Conservation (phyloP, 2,329 filamentous ascomycete genomes). For the Pseudogymnoascus sp. region DNA sequence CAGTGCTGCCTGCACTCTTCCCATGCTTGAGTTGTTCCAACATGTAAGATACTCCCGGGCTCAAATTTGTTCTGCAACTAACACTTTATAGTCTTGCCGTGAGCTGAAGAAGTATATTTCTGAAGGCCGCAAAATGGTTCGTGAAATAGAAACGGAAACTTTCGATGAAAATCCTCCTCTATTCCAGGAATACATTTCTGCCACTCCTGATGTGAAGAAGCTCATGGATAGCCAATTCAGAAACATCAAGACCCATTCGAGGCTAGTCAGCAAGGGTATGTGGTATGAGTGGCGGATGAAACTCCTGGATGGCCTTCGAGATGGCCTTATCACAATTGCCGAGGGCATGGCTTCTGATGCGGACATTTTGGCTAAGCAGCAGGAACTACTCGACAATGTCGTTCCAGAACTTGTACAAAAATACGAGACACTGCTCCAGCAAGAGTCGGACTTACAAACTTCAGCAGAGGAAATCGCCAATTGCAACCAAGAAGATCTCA, state of each 20-base stretch:
- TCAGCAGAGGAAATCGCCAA: conserved; percentile 67
- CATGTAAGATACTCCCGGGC: conserved; percentile 49
- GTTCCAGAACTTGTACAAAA: conserved; percentile 57
- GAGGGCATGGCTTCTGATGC: conserved; percentile 72
- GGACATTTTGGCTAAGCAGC: conserved; percentile 55
- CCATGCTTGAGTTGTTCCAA: conserved; percentile 89
- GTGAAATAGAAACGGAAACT: conserved; percentile 82
- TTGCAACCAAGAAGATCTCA: conserved; percentile 73
- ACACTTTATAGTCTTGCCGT: conserved; percentile 58
- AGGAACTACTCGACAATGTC: conserved; percentile 56
- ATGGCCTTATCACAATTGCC: conserved; percentile 66
- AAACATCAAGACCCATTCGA: conserved; percentile 88
- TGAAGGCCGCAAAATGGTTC: conserved; percentile 81
- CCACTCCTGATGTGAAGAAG: conserved; percentile 70
- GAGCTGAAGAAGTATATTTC: conserved; percentile 97
- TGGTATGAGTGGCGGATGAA: conserved; percentile 99
- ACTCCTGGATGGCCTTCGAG: conserved; percentile 69
- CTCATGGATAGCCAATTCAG: conserved; percentile 97
- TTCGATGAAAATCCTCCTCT: conserved; percentile 83
- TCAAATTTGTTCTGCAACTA: conserved; percentile 19
- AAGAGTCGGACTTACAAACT: conserved; percentile 60
- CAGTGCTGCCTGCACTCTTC: conserved; percentile 82
- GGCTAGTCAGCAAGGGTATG: conserved; percentile 84
- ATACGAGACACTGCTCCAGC: conserved; percentile 51
- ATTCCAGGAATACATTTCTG: conserved; percentile 84